Base-by-base conservation (phyloP, 1,284 basidiomycete genomes). In the Ceraceosorus guamensis region DNA sequence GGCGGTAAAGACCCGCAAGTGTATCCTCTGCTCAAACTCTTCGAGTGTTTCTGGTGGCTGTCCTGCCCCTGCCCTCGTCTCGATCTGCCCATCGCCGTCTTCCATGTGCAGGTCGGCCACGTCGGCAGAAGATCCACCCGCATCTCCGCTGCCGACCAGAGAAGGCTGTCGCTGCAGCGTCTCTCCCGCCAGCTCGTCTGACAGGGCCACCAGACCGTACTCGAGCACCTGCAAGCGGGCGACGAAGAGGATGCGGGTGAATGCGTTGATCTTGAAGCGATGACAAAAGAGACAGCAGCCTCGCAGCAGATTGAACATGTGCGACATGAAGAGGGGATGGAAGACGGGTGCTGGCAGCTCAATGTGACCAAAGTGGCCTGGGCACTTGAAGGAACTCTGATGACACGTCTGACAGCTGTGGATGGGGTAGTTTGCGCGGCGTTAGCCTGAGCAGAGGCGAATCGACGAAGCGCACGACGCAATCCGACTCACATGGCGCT, bases 351-450 rank as follows among this genome's bases (percentile, higher is more conserved):
- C 83, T 8, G 95, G 91, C 5, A 99, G 84, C 68, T 97, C 91
- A 65, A 99, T 93, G 78, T 98, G 95, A n/a, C 95, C 95, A 80
- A 89, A 98, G 78, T 99, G 95, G 6, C 95, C 95, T 0, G 95
- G 93, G 77, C 95, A 99, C 60, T 87, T 86, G 78, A 87, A 97
- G 71, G 89, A 91, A 50, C 85, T 88, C 65, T 93, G 83, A 56
- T 84, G 85, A 77, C 95, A 99, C 78, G 95, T 96, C 66, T 87
- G 81, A 78, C 95, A 99, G 62, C 92, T 96, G 60, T 63, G 18
- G 59, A 61, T 61, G 56, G 10, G 58, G 4, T 1, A 16, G 35
- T 7, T 11, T 8, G 31, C 24, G 50, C 35, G 16, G 10, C 24
- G 6, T 13, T 34, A 11, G 39, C 39, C 24, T 24, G 24, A 24